phyloP scores from a whole-genome alignment of 192 early-diverging fungal species.

The Kappamyces sp. region DNA sequence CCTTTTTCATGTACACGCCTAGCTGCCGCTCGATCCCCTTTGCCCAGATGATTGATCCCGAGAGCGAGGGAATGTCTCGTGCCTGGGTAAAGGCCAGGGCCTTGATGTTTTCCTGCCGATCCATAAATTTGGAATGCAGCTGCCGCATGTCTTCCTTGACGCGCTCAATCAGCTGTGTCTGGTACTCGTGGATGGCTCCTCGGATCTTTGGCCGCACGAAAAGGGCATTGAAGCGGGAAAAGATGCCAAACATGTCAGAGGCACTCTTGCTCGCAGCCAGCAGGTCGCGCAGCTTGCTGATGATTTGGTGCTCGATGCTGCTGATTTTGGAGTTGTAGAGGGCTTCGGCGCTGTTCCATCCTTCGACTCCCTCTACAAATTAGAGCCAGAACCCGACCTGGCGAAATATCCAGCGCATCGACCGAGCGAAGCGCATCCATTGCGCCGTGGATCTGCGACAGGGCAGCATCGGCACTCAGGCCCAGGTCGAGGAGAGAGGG shows the following conservation, averaged over 20 bases:
- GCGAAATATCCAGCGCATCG: slow-evolving; percentile 90
- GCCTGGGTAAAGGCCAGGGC: slow-evolving; percentile 83
- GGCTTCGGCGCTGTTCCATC: slow-evolving; percentile 86
- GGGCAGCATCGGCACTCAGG: slow-evolving; percentile 35
- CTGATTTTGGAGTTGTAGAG: slow-evolving; percentile 92
- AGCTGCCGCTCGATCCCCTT: slow-evolving; percentile 97
- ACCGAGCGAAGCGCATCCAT: slow-evolving; percentile 90
- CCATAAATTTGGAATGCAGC: slow-evolving; percentile 94
- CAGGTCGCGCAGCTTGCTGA: slow-evolving; percentile 83
- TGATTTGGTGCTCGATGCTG: slow-evolving; percentile 96
- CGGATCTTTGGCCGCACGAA: slow-evolving; percentile 99
- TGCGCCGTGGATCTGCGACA: slow-evolving; percentile 83
- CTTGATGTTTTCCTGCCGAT: slow-evolving; percentile 82
- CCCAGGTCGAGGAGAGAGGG: not conserved
- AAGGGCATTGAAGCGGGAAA: slow-evolving; percentile 99
- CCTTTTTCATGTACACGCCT: slow-evolving; percentile 89
- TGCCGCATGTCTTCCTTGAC: slow-evolving; percentile 97
- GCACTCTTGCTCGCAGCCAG: slow-evolving; percentile 94
- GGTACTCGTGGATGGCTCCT: slow-evolving; percentile 99
- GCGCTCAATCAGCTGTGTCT: slow-evolving; percentile 93
- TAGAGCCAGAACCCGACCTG: slow-evolving; percentile 35
- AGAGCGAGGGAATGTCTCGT: slow-evolving; percentile 88
- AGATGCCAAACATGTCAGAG: slow-evolving; percentile 91
- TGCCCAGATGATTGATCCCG: slow-evolving; percentile 94
- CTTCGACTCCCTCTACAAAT: slow-evolving; percentile 74